Base-by-base conservation (phyloP, 2,329 filamentous ascomycete genomes). In the Talaromyces sp. region DNA sequence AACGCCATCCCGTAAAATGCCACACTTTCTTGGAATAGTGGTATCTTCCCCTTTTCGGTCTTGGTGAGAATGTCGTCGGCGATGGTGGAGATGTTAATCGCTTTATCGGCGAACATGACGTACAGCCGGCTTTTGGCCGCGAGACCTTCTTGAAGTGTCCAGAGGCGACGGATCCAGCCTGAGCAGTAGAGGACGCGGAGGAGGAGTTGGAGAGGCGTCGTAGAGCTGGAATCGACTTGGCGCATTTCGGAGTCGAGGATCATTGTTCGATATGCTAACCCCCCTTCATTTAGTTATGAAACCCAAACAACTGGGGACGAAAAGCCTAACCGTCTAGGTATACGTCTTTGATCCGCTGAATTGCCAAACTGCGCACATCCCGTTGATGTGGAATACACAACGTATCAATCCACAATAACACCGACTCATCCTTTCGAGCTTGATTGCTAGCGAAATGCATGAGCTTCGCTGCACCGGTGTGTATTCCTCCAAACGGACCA, bases 131-230 rank as follows among this genome's bases (percentile, higher is more conserved):
- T 19, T 54, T 67, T 67, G 5, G 66, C 66, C 13, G 66, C 64
- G 45, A 68, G 65, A 6, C 74, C 78, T 70, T 80, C 78, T 72
- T 80, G 78, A 15, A 80, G 70, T 0, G 79, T 80, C 79, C 78
- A 81, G 1, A 79, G 69, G 5, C 78, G 69, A 53, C 76, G 71
- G 69, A 79, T 77, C 78, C 79, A 81, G 22, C 72, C 69, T 3
- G 77, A 78, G 13, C 70, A 73, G 25, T 53, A 36, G 36, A 78
- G 71, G 3, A 77, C 70, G 17, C 75, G 69, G 5, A 75, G 61
- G 0, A 78, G 58, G 15, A 75, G 63, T 53, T 79, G 76, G 3
- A 66, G 15, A 1, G 45, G n/a, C 2, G 59, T 15, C n/a, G 43
- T 40, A 53, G 59, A 61, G 19, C 27, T 36, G 5, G 43, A 38